These are phyloP conservation scores for Aureobasidium vineae DNA, from an alignment of 2,329 filamentous ascomycete genomes.

Conservation along the genomic window DNA sequence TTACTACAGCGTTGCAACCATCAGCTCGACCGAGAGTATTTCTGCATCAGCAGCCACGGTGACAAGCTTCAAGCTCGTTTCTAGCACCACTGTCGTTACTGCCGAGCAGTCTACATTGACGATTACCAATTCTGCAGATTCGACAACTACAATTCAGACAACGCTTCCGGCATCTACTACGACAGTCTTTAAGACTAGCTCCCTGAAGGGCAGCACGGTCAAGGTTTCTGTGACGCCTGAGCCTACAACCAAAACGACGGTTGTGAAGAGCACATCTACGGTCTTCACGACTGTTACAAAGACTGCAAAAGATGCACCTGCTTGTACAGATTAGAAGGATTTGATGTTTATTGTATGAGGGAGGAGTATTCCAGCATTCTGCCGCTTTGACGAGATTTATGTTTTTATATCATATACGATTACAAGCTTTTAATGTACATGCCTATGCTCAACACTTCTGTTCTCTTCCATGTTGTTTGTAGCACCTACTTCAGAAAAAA, in stretches of 20 bases:
- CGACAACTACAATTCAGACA: conserved; percentile 31
- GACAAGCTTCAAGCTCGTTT: conserved; percentile 30
- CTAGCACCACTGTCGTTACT: conserved; percentile 28
- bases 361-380: neutral
- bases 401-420: neutral
- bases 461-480: too few relatives aligned
- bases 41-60: conserved; percentile 14
- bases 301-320: conserved; percentile 30
- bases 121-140: conserved; percentile 26
- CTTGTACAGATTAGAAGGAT: conserved; percentile 27
- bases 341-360: neutral
- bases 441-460: too few relatives aligned
- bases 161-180: conserved; percentile 32
- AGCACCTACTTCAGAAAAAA: too few relatives aligned
- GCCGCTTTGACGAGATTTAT: neutral
- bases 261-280: conserved; percentile 30
- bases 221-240: conserved; percentile 26
- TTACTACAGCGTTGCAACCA: conserved; percentile 29
- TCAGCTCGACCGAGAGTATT: conserved; percentile 20
- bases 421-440: conserved; percentile 18
- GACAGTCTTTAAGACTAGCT: conserved; percentile 28
- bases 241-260: conserved; percentile 30
- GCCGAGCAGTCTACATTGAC: conserved; percentile 27
- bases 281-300: conserved; percentile 30
- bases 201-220: conserved; percentile 25